These are phyloP conservation scores for Physcomitrellopsis africana DNA, from an alignment of 225 moss, liverwort and hornwort genomes.

Conservation along the genomic window DNA sequence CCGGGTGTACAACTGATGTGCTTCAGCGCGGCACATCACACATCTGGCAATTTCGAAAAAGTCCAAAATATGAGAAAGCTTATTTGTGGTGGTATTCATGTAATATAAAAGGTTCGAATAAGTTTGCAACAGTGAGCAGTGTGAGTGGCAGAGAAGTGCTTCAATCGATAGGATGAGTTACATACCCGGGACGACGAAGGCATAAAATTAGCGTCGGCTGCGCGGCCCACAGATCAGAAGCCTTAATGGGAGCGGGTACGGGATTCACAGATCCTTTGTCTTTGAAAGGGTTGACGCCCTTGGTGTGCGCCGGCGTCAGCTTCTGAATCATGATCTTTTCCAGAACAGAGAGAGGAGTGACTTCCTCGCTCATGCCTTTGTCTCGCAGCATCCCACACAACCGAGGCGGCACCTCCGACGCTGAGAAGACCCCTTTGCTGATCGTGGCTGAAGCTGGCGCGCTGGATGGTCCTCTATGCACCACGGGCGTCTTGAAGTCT, in stretches of 20 bases:
- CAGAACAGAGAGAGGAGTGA: constrained; percentile 57
- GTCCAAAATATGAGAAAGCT: too few relatives aligned
- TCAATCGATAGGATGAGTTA: too few relatives aligned
- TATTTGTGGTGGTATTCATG: neutral
- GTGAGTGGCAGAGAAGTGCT: too few relatives aligned
- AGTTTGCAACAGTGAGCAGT: too few relatives aligned
- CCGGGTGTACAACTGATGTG: constrained; percentile 78
- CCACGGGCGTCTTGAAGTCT: constrained; percentile 30
- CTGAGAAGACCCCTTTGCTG: constrained; percentile 61
- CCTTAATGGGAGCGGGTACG: constrained; percentile 58
- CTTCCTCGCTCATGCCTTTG: constrained; percentile 26
- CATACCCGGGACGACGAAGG: constrained; percentile 81
- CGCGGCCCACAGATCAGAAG: constrained; percentile 61
- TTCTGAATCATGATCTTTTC: constrained; percentile 73
- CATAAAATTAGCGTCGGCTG: constrained; percentile 67
- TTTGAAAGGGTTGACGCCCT: constrained; percentile 45
- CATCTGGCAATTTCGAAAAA: constrained; percentile 47
- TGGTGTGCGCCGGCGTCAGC: constrained; percentile 59
- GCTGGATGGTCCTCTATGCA: constrained; percentile 22
- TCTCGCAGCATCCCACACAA: constrained; percentile 63
- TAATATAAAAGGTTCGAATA: too few relatives aligned
- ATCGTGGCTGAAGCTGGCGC: neutral
- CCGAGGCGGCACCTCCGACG: constrained; percentile 39
- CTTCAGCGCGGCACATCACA: constrained; percentile 94
- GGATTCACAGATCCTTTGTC: constrained; percentile 35